Evolutionary conservation across 73 alveolate species (phyloP), one percentile per base, ranked within the genome.

Genomic region (Paramecium primaurelia): DNA sequence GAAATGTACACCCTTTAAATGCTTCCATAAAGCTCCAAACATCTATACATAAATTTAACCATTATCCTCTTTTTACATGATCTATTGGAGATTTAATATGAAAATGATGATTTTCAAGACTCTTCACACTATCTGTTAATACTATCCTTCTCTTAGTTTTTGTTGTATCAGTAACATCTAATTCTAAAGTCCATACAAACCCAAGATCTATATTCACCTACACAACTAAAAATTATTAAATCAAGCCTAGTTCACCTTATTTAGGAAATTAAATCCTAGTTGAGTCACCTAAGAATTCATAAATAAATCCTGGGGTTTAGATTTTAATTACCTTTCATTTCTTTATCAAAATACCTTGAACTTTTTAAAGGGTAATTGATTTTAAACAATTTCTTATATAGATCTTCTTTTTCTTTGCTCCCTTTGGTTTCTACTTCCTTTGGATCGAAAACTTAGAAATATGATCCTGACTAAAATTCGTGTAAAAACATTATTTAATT

Each of bases 11-110:
- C 26, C 92, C 91, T 36, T 89, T 68, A 58, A 77, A 89, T 22
- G 86, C 94, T 73, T 89, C 94, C 94, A 89, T 89, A 38, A 89
- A 89, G 73, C 94, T 89, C 86, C 88, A 71, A 44, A 89, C 91
- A 47, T 89, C 92, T 26, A 89, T 89, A 45, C 94, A 71, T 28
- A 89, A 36, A 51, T 89, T 89, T 9, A 89, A 45, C 94, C 94
- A 89, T 71, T 40, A 25, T 69, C 91, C 94, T 71, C 94, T 77
- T 18, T 58, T 69, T 8, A 89, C 77, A 26, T 59, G 71, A 89
- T 89, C 94, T 25, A 71, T 89, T 25, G 94, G 94, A n/a, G 88
- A 77, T 89, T 89, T 89, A 2, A 71, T 49, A 71, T 89, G 94
- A 44, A 89, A 89, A 71, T 71, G 75, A 38, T 89, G 86, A 30